These are phyloP conservation scores for Clavispora carvajalis DNA, from an alignment of 805 yeast genomes.

Conservation along the genomic window DNA sequence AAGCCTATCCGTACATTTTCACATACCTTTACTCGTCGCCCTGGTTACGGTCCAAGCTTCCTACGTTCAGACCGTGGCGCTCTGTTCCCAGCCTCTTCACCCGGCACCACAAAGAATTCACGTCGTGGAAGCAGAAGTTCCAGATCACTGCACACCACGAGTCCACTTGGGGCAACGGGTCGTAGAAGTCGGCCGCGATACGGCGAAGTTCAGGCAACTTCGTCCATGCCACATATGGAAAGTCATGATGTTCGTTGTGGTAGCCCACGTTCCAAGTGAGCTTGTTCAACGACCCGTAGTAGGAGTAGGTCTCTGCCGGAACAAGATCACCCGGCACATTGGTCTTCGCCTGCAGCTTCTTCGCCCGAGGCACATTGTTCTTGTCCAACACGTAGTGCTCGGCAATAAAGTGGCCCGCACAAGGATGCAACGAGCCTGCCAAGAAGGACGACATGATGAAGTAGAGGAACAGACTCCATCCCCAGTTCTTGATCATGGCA, in stretches of 20 bases:
- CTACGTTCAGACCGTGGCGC: constrained; percentile 27
- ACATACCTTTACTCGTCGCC: neutral
- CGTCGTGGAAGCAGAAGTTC: constrained; percentile 63
- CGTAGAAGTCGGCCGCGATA: constrained; percentile 78
- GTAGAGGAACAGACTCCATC: constrained; percentile 58
- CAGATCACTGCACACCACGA: constrained; percentile 77
- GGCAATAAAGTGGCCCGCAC: constrained; percentile 94
- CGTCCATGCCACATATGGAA: constrained; percentile 92
- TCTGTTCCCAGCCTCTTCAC: constrained; percentile 58
- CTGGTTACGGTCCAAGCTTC: constrained; percentile 13
- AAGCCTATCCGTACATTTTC: neutral
- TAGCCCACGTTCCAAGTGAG: constrained; percentile 92
- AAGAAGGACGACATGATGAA: constrained; percentile 72
- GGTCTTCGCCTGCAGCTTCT: constrained; percentile 15
- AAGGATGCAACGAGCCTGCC: constrained; percentile 90
- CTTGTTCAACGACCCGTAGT: constrained; percentile 73
- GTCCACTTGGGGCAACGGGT: constrained; percentile 67
- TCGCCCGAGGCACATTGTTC: constrained; percentile 41
- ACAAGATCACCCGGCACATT: constrained; percentile 26
- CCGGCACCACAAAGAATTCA: constrained; percentile 72
- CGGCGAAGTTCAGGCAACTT: constrained; percentile 57
- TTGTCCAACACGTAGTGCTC: constrained; percentile 74
- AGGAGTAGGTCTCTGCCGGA: constrained; percentile 81
- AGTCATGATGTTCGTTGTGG: constrained; percentile 94
- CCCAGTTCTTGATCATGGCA: constrained; percentile 55